A percentile compares a stretch with the other conserved stretches of the same genome.
phyloP scores from a whole-genome alignment of 805 yeast species.

The Kurtzmaniella cleridarum region DNA sequence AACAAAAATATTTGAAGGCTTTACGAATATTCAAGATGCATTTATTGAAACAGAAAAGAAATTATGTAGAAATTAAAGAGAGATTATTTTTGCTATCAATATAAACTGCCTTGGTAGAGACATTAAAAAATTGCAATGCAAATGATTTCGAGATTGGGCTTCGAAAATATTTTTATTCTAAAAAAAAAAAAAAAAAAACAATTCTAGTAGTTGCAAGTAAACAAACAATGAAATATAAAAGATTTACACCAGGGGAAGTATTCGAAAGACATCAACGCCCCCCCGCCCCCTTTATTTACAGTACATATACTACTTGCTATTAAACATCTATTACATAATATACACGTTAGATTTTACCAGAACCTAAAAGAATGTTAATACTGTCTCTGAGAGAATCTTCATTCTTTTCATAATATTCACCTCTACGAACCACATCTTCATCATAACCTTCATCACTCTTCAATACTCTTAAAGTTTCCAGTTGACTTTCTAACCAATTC shows the following conservation, averaged over 20 bases:
- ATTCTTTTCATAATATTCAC: conserved; percentile 74
- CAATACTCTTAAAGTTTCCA: conserved; percentile 78
- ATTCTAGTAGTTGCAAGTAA: too few relatives aligned
- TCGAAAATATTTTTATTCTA: too few relatives aligned
- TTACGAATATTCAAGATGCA: conserved; percentile 23
- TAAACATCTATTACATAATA: neutral
- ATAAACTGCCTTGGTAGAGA: too few relatives aligned
- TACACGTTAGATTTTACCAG: conserved; percentile 37
- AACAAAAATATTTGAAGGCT: conserved; percentile 31
- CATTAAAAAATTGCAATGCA: too few relatives aligned
- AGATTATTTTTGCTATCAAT: too few relatives aligned
- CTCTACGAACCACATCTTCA: conserved; percentile 82
- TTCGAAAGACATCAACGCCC: too few relatives aligned
- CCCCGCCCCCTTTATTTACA: too few relatives aligned
- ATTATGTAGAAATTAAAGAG: conserved; percentile 14
- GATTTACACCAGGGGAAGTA: too few relatives aligned
- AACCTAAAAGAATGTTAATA: conserved; percentile 65
- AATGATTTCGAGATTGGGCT: conserved; percentile 12
- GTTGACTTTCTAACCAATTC: conserved; percentile 72
- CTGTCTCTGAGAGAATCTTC: conserved; percentile 64
- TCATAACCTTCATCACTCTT: conserved; percentile 86
- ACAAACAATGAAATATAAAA: too few relatives aligned
- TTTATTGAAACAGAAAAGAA: conserved; percentile 26
- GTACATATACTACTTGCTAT: neutral
- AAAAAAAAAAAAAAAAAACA: too few relatives aligned